Percentiles rank a stretch among this genome's conserved stretches.
Conservation (phyloP, 805 yeast species). For the Isabelozyma pseudorhagii region DNA sequence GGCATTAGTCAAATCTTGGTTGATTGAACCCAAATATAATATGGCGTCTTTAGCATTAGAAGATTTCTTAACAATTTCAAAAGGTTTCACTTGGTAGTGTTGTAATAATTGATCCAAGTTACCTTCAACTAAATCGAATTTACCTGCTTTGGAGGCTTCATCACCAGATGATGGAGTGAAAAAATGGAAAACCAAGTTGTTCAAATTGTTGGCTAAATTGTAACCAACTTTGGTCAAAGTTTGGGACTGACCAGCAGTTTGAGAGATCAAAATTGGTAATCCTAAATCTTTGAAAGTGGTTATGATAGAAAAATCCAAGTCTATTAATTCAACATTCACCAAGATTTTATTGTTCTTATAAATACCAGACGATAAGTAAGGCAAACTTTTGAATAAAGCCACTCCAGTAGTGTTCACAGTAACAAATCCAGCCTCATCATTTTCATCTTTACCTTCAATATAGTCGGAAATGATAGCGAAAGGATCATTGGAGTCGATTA, state of each 20-base stretch:
- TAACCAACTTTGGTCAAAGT: slow-evolving; percentile 58
- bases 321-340: slow-evolving; percentile 57
- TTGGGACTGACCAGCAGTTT: slow-evolving; percentile 49
- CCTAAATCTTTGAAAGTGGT: slow-evolving; percentile 73
- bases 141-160: slow-evolving; percentile 9
- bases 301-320: slow-evolving; percentile 64
- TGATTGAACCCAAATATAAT: slow-evolving; percentile 62
- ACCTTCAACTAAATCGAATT: slow-evolving; percentile 11
- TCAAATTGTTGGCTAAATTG: slow-evolving; percentile 46
- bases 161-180: slow-evolving; percentile 29
- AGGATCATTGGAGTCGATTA: slow-evolving; percentile 53
- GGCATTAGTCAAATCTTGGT: slow-evolving; percentile 40
- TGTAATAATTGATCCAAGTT: not conserved
- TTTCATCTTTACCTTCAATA: slow-evolving; percentile 1
- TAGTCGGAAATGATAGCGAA: slow-evolving; percentile 40
- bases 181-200: slow-evolving; percentile 70
- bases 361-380: slow-evolving; percentile 44
- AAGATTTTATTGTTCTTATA: slow-evolving; percentile 46
- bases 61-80: slow-evolving; percentile 27
- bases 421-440: slow-evolving; percentile 18
- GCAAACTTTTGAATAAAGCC: slow-evolving; percentile 56
- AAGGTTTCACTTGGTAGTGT: slow-evolving; percentile 19
- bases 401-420: slow-evolving; percentile 53
- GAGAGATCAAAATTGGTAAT: slow-evolving; percentile 66
- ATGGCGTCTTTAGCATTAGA: slow-evolving; percentile 47